Base-by-base conservation (phyloP, 345 rosid species). In the Barbarea vulgaris region DNA sequence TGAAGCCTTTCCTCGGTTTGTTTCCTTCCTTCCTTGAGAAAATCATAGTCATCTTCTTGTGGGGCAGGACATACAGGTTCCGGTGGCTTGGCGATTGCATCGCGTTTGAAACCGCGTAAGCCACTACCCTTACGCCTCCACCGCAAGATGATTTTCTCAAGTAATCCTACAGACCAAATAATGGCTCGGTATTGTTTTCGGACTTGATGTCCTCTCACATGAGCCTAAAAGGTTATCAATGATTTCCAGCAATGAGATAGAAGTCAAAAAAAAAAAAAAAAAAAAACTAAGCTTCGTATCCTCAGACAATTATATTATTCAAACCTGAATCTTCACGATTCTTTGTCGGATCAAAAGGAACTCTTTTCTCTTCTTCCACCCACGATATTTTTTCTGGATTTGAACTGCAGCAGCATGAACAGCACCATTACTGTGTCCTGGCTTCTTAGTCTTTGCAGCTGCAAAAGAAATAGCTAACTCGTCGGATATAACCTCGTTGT, bases 71-170 rank as follows among this genome's bases (percentile, higher is more conserved):
- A 54, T 59, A 71, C 77, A 51, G 73, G 81, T 37, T 74, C 82
- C 12, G 89, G 59, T 30, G 87, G 81, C 72, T 79, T 78, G 7
- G 59, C 27, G 60, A 86, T 39, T 59, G 98, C 73, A 34, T 88
- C 92, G 1, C 87, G 70, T 55, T 86, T 82, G 79, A 88, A 91
- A 42, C 97, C 96, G 19, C 97, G 88, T 67, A 93, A 79, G 39
- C 98, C 98, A 78, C 90, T 89, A 18, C 97, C 87, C 79, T 87
- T 93, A 36, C 98, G 96, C 72, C 97, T 87, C 96, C 98, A 93
- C 9, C 98, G 87, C 79, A 93, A 72, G 72, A 93, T 87, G 65
- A 91, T 85, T 86, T 93, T 93, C 85, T 91, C 98, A 64, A 93
- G 81, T 51, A 93, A 88, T 31, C 98, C 96, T 4, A 93, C 96